Evolutionary conservation across 225 moss, liverwort and hornwort genomes (phyloP).

Genomic region (Physcomitrellopsis africana): DNA sequence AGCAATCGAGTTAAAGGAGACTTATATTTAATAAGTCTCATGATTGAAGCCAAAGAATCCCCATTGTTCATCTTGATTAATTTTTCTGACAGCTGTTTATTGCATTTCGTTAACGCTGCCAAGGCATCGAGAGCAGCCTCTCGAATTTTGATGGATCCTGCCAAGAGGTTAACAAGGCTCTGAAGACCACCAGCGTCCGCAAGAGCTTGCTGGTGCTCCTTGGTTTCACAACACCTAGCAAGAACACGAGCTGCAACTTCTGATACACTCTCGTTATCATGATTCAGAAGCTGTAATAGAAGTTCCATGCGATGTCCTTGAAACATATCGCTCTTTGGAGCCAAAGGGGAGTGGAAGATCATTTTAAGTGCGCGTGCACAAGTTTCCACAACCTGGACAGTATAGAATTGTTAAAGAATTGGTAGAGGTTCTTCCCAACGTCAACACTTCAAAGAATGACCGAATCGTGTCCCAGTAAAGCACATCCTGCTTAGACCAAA

Average conservation of each 20-base stretch:
- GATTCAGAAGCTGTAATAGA: slow-evolving; percentile 86
- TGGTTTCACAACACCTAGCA: slow-evolving; percentile 93
- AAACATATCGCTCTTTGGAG: slow-evolving; percentile 97
- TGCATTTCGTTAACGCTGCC: slow-evolving; percentile 79
- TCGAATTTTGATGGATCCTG: slow-evolving; percentile 74
- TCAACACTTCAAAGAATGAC: background rate
- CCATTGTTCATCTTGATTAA: slow-evolving; percentile 77
- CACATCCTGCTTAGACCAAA: slow-evolving; percentile 3
- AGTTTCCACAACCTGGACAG: slow-evolving; percentile 87
- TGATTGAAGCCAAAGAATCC: slow-evolving; percentile 58
- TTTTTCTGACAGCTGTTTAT: slow-evolving; percentile 72
- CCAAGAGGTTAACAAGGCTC: slow-evolving; percentile 77
- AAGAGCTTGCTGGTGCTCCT: slow-evolving; percentile 85
- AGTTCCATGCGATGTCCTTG: slow-evolving; percentile 89
- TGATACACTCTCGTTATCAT: slow-evolving; percentile 86
- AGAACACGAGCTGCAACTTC: slow-evolving; percentile 96
- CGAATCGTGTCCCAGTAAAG: background rate
- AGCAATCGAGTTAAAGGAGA: slow-evolving; percentile 81
- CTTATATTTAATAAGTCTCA: slow-evolving; percentile 80
- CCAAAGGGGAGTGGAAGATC: slow-evolving; percentile 95
- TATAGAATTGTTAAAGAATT: background rate
- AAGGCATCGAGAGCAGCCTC: slow-evolving; percentile 93
- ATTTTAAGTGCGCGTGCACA: slow-evolving; percentile 96
- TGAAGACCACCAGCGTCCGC: slow-evolving; percentile 82
- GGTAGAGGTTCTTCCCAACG: background rate